Percentiles rank a stretch among this genome's conserved stretches.
Conservation (phyloP, 1,284 basidiomycete species). For the Mycena citricolor region DNA sequence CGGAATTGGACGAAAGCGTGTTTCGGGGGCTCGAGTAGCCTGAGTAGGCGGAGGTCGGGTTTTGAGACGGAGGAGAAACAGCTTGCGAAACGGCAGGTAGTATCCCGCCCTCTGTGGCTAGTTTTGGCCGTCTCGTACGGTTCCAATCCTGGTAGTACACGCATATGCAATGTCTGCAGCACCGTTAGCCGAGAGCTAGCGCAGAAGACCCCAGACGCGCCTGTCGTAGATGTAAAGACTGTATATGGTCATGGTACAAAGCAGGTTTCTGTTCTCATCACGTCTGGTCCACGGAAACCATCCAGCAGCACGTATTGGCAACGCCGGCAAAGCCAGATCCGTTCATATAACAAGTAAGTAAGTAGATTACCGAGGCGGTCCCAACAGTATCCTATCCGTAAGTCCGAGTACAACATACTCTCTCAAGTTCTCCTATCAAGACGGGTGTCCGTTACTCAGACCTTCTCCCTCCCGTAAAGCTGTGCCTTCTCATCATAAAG, state of each 20-base stretch:
- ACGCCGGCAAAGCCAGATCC: too few relatives aligned
- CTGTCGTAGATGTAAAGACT: constrained; percentile 91
- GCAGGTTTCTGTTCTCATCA: too few relatives aligned
- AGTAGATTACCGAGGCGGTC: too few relatives aligned
- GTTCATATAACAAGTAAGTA: too few relatives aligned
- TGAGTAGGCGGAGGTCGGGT: constrained; percentile 23
- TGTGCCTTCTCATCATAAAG: constrained; percentile 24
- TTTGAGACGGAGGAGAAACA: constrained; percentile 40
- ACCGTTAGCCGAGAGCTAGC: constrained; percentile 1
- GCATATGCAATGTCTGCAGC: constrained; percentile 79
- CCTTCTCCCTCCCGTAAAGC: constrained; percentile 20
- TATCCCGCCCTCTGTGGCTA: constrained; percentile 68
- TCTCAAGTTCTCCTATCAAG: too few relatives aligned
- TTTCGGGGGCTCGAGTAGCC: constrained; percentile 58
- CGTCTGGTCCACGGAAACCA: too few relatives aligned
- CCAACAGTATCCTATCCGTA: too few relatives aligned
- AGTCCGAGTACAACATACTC: too few relatives aligned
- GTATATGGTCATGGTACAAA: constrained; percentile 69
- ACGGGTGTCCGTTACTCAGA: too few relatives aligned
- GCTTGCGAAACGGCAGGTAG: constrained; percentile 74
- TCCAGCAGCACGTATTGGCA: too few relatives aligned
- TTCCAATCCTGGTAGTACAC: constrained; percentile 96
- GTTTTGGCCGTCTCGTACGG: constrained; percentile 70
- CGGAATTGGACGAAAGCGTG: constrained; percentile 59
- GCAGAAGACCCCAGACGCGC: constrained; percentile 37